These are phyloP conservation scores for Lumnitzera littorea DNA, from an alignment of 345 rosid genomes.

Conservation along the genomic window DNA sequence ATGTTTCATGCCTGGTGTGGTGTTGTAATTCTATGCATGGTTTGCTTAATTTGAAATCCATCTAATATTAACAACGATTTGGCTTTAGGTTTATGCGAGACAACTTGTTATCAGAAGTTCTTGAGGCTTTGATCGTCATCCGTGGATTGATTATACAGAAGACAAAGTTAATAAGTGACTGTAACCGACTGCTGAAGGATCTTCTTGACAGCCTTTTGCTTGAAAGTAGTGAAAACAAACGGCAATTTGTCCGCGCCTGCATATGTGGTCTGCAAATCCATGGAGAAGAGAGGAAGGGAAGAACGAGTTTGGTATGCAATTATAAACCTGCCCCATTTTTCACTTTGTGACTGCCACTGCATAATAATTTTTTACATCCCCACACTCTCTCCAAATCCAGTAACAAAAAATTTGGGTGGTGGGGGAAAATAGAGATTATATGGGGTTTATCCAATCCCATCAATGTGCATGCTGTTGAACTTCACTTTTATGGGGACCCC, in stretches of 20 bases:
- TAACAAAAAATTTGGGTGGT: no score
- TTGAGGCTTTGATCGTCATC: slow-evolving; percentile 93
- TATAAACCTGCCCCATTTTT: background rate
- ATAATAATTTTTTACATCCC: no score
- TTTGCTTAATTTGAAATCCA: background rate
- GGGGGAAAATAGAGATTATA: no score
- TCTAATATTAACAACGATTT: slow-evolving; percentile 16
- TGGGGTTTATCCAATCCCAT: no score
- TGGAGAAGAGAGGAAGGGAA: slow-evolving; percentile 75
- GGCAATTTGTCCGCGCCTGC: slow-evolving; percentile 90
- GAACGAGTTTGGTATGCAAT: slow-evolving; percentile 67
- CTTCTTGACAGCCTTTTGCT: slow-evolving; percentile 90
- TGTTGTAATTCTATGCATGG: slow-evolving; percentile 6
- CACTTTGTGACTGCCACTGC: slow-evolving; percentile 1
- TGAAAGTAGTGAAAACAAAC: slow-evolving; percentile 93
- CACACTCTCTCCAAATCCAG: no score
- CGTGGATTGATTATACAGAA: slow-evolving; percentile 94
- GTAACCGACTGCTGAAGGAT: slow-evolving; percentile 85
- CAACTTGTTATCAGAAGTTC: slow-evolving; percentile 77
- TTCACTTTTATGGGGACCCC: no score
- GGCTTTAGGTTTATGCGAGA: slow-evolving; percentile 79
- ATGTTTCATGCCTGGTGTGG: background rate
- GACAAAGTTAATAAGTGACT: slow-evolving; percentile 94
- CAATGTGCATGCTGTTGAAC: no score
- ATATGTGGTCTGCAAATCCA: slow-evolving; percentile 86